Evolutionary conservation across 305 asterid genomes (phyloP).

Genomic region (Euphrasia arctica): DNA sequence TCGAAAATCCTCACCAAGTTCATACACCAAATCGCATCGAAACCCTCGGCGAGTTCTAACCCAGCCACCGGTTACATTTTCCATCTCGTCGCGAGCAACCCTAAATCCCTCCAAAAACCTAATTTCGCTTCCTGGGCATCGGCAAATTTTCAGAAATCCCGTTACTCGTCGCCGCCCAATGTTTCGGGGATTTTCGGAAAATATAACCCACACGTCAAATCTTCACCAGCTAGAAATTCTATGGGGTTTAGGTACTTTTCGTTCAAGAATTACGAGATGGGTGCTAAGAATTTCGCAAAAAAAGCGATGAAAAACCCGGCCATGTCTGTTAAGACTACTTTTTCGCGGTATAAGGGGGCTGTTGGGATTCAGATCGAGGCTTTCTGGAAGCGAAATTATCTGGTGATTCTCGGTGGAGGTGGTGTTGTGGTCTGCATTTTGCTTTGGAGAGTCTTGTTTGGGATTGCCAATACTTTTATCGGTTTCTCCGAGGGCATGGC

Average conservation of each 20-base stretch:
- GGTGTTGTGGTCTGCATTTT: constrained; percentile 73
- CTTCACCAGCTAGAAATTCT: constrained; percentile 29
- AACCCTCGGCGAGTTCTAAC: constrained; percentile 28
- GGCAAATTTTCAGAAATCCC: constrained; percentile 26
- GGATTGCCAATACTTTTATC: constrained; percentile 71
- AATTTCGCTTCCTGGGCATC: constrained; percentile 35
- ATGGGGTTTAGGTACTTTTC: constrained; percentile 64
- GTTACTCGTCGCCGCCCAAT: constrained; percentile 40
- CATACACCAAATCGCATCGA: constrained; percentile 46
- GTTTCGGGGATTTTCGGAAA: constrained; percentile 33
- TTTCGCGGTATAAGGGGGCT: constrained; percentile 67
- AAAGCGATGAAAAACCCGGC: constrained; percentile 43
- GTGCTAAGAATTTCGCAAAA: constrained; percentile 41
- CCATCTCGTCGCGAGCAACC: constrained; percentile 35
- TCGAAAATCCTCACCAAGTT: constrained; percentile 36
- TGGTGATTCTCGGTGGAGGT: constrained; percentile 62
- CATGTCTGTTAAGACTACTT: constrained; percentile 36
- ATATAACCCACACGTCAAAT: constrained; percentile 30
- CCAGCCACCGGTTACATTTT: constrained; percentile 37
- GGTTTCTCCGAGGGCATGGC: constrained; percentile 97
- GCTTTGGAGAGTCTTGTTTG: constrained; percentile 85
- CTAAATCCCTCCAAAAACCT: constrained; percentile 34
- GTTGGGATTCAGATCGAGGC: constrained; percentile 79
- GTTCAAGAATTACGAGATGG: constrained; percentile 34
- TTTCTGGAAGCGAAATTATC: constrained; percentile 81